phyloP scores from a whole-genome alignment of 2,329 filamentous ascomycete genomes.

The Tympanopsis confertula region DNA sequence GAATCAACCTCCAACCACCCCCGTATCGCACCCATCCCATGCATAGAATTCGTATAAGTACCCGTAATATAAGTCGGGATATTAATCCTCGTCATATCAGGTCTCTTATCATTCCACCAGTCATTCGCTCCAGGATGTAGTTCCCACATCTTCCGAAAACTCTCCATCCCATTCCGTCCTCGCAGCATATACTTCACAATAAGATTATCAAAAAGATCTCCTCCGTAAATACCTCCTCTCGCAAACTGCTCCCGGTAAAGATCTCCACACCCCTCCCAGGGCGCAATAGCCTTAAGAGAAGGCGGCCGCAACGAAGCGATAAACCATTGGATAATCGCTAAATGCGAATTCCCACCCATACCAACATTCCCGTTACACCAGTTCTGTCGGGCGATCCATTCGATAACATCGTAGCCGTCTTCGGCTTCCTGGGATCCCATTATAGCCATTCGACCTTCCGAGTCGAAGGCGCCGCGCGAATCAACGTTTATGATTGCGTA shows the following conservation, averaged over 20 bases:
- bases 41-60: conserved; percentile 11
- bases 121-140: conserved; percentile 7
- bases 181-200: conserved; percentile 4
- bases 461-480: conserved; percentile 8
- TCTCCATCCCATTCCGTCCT: conserved; percentile 9
- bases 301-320: conserved; percentile 8
- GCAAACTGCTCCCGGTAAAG: conserved; percentile 11
- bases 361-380: conserved; percentile 13
- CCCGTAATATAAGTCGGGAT: conserved; percentile 11
- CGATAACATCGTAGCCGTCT: conserved; percentile 13
- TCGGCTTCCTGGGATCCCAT: conserved; percentile 10
- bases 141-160: conserved; percentile 8
- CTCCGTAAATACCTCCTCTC: conserved; percentile 10
- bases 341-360: conserved; percentile 11
- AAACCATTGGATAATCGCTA: conserved; percentile 13
- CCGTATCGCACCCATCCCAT: conserved; percentile 13
- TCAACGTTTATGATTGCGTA: conserved; percentile 14
- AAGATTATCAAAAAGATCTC: conserved; percentile 4
- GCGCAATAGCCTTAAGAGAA: conserved; percentile 9
- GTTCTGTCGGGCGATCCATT: conserved; percentile 8
- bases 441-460: conserved; percentile 8
- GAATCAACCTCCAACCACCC: conserved; percentile 22
- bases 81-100: conserved; percentile 9
- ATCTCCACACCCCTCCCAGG: conserved; percentile 9
- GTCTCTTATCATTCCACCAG: conserved; percentile 13